Evolutionary conservation across 2,329 filamentous ascomycete species (phyloP).

Genomic region (Chaetomium sp.): DNA sequence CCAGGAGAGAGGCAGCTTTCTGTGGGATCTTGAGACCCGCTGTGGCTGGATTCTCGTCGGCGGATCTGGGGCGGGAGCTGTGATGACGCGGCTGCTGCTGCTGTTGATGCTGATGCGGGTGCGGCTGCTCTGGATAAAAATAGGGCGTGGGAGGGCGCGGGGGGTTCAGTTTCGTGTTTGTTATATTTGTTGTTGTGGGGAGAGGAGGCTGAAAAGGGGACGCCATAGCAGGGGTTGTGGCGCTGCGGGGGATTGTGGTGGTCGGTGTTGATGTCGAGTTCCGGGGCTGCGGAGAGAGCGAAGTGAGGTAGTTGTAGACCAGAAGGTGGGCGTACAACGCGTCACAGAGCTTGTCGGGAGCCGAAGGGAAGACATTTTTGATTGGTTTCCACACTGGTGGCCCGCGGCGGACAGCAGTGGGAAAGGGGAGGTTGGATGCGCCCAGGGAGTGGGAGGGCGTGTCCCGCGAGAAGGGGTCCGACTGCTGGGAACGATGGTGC

Average conservation of each 20-base stretch:
- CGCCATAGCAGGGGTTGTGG: no score
- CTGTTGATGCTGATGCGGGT: no score
- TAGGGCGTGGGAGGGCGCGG: no score
- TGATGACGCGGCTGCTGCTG: no score
- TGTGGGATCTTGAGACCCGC: slow-evolving; percentile 35
- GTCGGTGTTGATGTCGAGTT: background rate
- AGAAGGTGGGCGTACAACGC: slow-evolving; percentile 54
- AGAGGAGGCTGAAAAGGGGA: no score
- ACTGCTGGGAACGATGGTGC: slow-evolving; percentile 29
- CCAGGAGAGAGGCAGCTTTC: slow-evolving; percentile 48
- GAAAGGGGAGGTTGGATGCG: background rate
- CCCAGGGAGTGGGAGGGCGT: background rate
- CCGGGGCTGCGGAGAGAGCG: slow-evolving; percentile 28
- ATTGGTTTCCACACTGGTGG: slow-evolving; percentile 27
- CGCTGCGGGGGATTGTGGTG: slow-evolving; percentile 20
- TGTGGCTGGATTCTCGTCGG: background rate
- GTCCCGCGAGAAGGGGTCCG: background rate
- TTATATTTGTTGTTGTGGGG: no score
- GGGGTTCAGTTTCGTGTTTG: no score
- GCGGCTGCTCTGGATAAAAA: no score
- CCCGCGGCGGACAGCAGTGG: background rate
- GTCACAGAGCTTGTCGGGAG: slow-evolving; percentile 50
- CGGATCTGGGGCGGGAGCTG: slow-evolving; percentile 14
- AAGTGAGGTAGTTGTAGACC: slow-evolving; percentile 51
- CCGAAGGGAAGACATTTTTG: slow-evolving; percentile 46